Evolutionary conservation across 1,284 basidiomycete genomes (phyloP).

Genomic region (Rhodotorula sp.): DNA sequence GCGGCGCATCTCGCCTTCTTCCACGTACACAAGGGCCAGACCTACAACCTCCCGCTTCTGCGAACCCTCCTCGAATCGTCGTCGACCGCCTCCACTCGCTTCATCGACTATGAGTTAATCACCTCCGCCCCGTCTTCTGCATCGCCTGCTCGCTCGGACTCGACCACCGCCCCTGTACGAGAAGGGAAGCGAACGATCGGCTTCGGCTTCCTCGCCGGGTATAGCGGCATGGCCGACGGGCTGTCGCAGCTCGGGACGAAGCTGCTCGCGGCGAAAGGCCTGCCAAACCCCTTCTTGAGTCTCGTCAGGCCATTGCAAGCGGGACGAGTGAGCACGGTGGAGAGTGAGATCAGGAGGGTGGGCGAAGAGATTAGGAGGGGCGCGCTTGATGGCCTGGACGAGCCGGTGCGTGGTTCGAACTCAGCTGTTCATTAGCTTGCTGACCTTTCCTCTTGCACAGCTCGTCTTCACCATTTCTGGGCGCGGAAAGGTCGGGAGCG

Average conservation of each 20-base stretch:
- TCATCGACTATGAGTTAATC: slow-evolving; percentile 84
- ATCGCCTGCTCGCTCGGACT: slow-evolving; percentile 44
- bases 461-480: slow-evolving; percentile 79
- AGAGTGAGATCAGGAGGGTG: slow-evolving; percentile 61
- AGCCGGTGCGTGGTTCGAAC: slow-evolving; percentile 5
- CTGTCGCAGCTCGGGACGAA: slow-evolving; percentile 74
- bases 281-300: slow-evolving; percentile 75
- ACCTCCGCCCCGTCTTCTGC: slow-evolving; percentile 48
- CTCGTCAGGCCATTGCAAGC: slow-evolving; percentile 21
- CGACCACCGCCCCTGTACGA: slow-evolving; percentile 39
- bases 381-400: neutral
- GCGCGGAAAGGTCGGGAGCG: slow-evolving; percentile 75
- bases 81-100: slow-evolving; percentile 53
- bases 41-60: slow-evolving; percentile 78
- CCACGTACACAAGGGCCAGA: slow-evolving; percentile 80
- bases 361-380: slow-evolving; percentile 52
- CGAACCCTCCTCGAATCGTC: slow-evolving; percentile 58
- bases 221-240: slow-evolving; percentile 79
- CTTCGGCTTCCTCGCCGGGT: slow-evolving; percentile 86
- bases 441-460: neutral
- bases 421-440: no score
- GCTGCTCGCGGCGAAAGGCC: slow-evolving; percentile 67
- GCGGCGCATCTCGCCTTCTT: slow-evolving; percentile 81
- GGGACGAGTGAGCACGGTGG: slow-evolving; percentile 58
- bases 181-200: slow-evolving; percentile 69